phyloP scores from a whole-genome alignment of 768 basidiomycete species.

The Rhodotorula paludigena region DNA sequence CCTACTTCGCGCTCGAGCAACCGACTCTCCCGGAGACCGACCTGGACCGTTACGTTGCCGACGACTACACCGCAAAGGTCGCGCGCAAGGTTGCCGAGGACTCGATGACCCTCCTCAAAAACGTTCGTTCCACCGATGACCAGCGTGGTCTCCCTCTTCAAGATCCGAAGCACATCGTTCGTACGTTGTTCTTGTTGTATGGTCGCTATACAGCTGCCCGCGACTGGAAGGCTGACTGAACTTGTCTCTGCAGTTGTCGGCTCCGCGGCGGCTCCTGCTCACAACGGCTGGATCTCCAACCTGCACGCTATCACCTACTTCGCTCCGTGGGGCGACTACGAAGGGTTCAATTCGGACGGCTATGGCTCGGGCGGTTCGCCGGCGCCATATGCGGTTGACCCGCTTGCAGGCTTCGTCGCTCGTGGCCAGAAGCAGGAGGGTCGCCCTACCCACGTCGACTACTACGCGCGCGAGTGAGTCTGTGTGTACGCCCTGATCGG shows the following conservation, averaged over 20 bases:
- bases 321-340: not conserved
- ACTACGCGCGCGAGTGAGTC: conserved; percentile 24
- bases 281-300: conserved; percentile 32
- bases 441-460: conserved; percentile 17
- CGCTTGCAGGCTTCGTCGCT: conserved; percentile 44
- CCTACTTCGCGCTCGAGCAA: conserved; percentile 24
- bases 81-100: conserved; percentile 21
- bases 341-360: conserved; percentile 31
- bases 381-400: conserved; percentile 44
- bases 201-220: no score
- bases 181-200: not conserved
- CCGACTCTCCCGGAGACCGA: not conserved
- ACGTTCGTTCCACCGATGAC: conserved; percentile 8
- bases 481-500: not conserved
- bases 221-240: not conserved
- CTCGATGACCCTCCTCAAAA: conserved; percentile 35
- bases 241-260: conserved; percentile 5
- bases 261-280: conserved; percentile 33
- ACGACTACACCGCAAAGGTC: not conserved
- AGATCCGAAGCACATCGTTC: conserved; percentile 4
- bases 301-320: not conserved
- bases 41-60: not conserved
- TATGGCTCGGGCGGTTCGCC: conserved; percentile 46
- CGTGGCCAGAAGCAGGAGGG: conserved; percentile 39
- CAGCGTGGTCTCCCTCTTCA: conserved; percentile 15